Conservation (phyloP, 768 basidiomycete species). For the Lactarius sp. region DNA sequence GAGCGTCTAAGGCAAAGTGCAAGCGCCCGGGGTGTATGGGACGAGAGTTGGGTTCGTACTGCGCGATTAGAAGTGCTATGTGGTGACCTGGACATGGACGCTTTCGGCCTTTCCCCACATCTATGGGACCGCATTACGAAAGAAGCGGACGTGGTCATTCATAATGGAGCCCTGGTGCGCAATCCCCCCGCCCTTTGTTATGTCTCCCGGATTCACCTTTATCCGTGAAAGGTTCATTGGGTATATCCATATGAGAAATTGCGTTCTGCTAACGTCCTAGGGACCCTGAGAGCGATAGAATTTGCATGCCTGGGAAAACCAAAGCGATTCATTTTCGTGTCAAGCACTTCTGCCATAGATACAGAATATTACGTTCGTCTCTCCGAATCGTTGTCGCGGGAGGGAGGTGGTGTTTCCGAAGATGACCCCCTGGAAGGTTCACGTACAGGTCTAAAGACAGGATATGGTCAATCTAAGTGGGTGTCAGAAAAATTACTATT, state of each 20-base stretch:
- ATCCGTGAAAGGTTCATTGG: slow-evolving; percentile 79
- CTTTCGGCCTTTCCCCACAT: slow-evolving; percentile 63
- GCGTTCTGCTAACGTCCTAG: slow-evolving; percentile 87
- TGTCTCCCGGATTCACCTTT: neutral
- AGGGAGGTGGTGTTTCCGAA: slow-evolving; percentile 71
- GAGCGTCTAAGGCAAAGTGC: slow-evolving; percentile 66
- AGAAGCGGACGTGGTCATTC: slow-evolving; percentile 80
- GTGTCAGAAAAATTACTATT: slow-evolving; percentile 92
- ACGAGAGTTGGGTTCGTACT: slow-evolving; percentile 69
- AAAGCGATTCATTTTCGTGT: slow-evolving; percentile 86
- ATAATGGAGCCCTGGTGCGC: slow-evolving; percentile 93
- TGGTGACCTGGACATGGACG: slow-evolving; percentile 75
- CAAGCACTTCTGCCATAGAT: slow-evolving; percentile 93
- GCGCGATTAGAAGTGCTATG: slow-evolving; percentile 71
- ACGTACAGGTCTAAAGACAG: slow-evolving; percentile 66
- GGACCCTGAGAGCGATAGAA: slow-evolving; percentile 78
- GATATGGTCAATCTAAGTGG: slow-evolving; percentile 98
- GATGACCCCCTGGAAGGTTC: slow-evolving; percentile 87
- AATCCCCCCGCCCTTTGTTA: neutral
- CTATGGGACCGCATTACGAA: slow-evolving; percentile 63
- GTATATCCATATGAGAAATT: slow-evolving; percentile 96
- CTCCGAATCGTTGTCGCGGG: slow-evolving; percentile 59
- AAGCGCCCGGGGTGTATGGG: slow-evolving; percentile 81
- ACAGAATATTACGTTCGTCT: slow-evolving; percentile 85
- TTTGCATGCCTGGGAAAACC: slow-evolving; percentile 69